phyloP scores from a whole-genome alignment of 2,329 filamentous ascomycete species.

The Lomentospora prolificans region DNA sequence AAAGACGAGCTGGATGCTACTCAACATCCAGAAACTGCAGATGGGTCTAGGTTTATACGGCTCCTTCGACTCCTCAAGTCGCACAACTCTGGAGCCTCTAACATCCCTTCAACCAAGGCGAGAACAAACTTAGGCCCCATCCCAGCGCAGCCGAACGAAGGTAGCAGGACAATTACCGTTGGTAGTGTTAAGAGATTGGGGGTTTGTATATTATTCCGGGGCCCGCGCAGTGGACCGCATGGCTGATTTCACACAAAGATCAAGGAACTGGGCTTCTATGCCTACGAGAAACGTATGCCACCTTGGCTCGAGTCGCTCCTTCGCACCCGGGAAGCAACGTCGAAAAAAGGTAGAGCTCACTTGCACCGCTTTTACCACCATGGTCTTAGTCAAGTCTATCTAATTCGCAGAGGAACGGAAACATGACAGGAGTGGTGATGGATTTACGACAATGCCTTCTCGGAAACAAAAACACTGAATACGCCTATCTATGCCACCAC shows the following conservation, averaged over 20 bases:
- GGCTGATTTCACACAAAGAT: slow-evolving; percentile 24
- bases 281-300: slow-evolving; percentile 67
- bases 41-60: no score
- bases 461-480: slow-evolving; percentile 38
- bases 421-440: neutral
- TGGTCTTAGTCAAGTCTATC: neutral
- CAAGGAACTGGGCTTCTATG: slow-evolving; percentile 61
- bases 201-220: neutral
- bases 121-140: no score
- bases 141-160: no score
- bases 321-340: slow-evolving; percentile 37
- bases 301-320: slow-evolving; percentile 55
- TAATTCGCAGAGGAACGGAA: neutral
- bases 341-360: neutral
- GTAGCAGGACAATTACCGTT: no score
- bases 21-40: no score
- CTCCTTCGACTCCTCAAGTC: no score
- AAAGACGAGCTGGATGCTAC: no score
- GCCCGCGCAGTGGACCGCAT: neutral
- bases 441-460: neutral
- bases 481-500: slow-evolving; percentile 72
- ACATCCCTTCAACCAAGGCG: no score
- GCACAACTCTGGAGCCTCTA: no score
- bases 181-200: neutral
- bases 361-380: neutral